phyloP scores from a whole-genome alignment of 345 rosid species.

The Luvunga scandens region DNA sequence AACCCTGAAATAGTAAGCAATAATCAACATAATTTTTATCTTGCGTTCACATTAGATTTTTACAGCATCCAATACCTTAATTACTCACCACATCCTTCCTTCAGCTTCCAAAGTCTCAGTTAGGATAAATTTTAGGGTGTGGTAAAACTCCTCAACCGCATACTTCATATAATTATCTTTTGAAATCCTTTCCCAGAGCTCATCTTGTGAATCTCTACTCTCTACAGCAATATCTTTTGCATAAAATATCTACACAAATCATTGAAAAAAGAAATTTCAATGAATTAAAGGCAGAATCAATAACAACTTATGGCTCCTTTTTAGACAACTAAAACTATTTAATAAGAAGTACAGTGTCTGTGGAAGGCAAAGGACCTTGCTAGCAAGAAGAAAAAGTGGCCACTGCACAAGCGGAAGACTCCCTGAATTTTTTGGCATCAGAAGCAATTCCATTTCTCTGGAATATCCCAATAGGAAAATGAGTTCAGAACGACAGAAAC shows the following conservation, averaged over 20 bases:
- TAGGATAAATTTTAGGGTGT: conserved; percentile 59
- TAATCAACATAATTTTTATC: conserved; percentile 6
- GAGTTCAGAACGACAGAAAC: neutral
- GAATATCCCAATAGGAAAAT: conserved; percentile 2
- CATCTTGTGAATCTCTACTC: conserved; percentile 65
- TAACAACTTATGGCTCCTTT: neutral
- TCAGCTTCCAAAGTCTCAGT: conserved; percentile 77
- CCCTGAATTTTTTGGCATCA: conserved; percentile 93
- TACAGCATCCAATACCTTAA: conserved; percentile 16
- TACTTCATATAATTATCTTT: conserved; percentile 93
- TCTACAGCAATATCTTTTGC: conserved; percentile 92
- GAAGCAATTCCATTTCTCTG: conserved; percentile 91
- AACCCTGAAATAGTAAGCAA: conserved; percentile 56
- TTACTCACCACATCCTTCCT: conserved; percentile 83
- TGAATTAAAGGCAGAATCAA: neutral
- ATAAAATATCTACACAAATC: conserved; percentile 57
- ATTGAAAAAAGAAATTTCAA: neutral
- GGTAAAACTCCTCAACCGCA: conserved; percentile 88
- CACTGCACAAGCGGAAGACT: conserved; percentile 78
- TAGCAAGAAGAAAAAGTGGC: conserved; percentile 99
- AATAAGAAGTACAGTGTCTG: neutral
- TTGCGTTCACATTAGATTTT: neutral
- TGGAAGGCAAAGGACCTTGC: conserved; percentile 63
- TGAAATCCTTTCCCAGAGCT: conserved; percentile 78
- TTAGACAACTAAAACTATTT: neutral